Percentiles rank a stretch among this genome's conserved stretches.
These are phyloP conservation scores for Termitomyces sp. DNA, from an alignment of 768 basidiomycete genomes.

Conservation along the genomic window DNA sequence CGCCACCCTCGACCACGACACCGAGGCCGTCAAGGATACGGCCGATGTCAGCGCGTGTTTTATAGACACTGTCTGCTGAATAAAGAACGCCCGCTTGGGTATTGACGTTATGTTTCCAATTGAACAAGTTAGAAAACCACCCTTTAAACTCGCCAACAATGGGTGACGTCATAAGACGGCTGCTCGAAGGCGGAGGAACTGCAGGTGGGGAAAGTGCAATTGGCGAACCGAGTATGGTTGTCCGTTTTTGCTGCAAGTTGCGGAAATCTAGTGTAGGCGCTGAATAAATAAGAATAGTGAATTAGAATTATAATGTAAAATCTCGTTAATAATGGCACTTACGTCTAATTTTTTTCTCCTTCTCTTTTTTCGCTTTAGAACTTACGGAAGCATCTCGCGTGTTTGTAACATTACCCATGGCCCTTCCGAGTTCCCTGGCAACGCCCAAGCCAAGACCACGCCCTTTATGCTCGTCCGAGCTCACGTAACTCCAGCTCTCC, in stretches of 20 bases:
- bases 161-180: slow-evolving; percentile 50
- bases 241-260: slow-evolving; percentile 38
- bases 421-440: slow-evolving; percentile 34
- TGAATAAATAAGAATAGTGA: slow-evolving; percentile 16
- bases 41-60: slow-evolving; percentile 60
- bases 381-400: slow-evolving; percentile 18
- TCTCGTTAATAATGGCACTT: slow-evolving; percentile 21
- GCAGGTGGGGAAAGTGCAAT: slow-evolving; percentile 34
- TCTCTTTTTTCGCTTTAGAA: slow-evolving; percentile 36
- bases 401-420: slow-evolving; percentile 46
- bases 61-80: slow-evolving; percentile 47
- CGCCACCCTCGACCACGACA: slow-evolving; percentile 38
- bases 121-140: slow-evolving; percentile 96
- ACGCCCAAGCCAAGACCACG: slow-evolving; percentile 27
- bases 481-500: slow-evolving; percentile 34
- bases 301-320: slow-evolving; percentile 2
- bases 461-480: slow-evolving; percentile 23
- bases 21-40: slow-evolving; percentile 63
- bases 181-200: slow-evolving; percentile 25
- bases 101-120: slow-evolving; percentile 67
- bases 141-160: slow-evolving; percentile 80
- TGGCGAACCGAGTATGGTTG: slow-evolving; percentile 45
- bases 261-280: slow-evolving; percentile 54
- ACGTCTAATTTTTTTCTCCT: slow-evolving; percentile 48
- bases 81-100: slow-evolving; percentile 37